A percentile compares a stretch with the other conserved stretches of the same genome.
phyloP scores from a whole-genome alignment of 1,284 basidiomycete genomes.

The Moesziomyces sp. region DNA sequence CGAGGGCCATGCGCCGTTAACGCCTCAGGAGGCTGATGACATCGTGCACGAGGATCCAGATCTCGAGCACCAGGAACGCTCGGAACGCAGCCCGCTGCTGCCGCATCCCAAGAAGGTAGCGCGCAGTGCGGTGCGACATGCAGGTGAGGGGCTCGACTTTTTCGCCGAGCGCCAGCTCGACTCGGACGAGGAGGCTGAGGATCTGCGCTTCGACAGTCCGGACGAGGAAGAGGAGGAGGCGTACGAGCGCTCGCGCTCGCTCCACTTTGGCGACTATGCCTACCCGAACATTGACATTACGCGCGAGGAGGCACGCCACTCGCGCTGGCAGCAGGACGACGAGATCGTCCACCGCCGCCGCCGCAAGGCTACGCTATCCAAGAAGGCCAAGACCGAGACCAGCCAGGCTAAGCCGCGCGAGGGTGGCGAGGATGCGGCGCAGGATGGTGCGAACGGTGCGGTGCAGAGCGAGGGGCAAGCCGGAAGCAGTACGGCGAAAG shows the following conservation, averaged over 20 bases:
- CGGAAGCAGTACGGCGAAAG: not conserved
- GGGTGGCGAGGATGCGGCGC: conserved; percentile 5
- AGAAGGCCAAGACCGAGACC: conserved; percentile 14
- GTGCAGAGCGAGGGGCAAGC: not conserved
- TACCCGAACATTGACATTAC: conserved; percentile 89
- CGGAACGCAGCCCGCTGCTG: conserved; percentile 25
- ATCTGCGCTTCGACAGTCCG: conserved; percentile 76
- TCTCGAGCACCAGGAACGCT: conserved; percentile 65
- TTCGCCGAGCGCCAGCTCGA: conserved; percentile 49
- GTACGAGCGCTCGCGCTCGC: conserved; percentile 77
- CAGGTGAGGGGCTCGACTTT: conserved; percentile 43
- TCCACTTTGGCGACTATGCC: conserved; percentile 90
- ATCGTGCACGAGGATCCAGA: conserved; percentile 75
- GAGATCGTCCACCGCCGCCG: conserved; percentile 45
- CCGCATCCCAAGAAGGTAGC: conserved; percentile 32
- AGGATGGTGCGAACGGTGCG: not conserved
- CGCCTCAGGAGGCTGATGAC: conserved; percentile 75
- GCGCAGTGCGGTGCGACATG: conserved; percentile 26
- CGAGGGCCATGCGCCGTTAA: conserved; percentile 80
- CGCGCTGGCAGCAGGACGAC: conserved; percentile 45
- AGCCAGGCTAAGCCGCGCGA: not conserved
- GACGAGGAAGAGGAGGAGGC: conserved; percentile 76
- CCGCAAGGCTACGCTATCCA: conserved; percentile 32
- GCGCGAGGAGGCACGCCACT: conserved; percentile 71
- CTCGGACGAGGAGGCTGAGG: conserved; percentile 69